Base-by-base conservation (phyloP, 305 asterid genomes). In the Fraxinus nigra region DNA sequence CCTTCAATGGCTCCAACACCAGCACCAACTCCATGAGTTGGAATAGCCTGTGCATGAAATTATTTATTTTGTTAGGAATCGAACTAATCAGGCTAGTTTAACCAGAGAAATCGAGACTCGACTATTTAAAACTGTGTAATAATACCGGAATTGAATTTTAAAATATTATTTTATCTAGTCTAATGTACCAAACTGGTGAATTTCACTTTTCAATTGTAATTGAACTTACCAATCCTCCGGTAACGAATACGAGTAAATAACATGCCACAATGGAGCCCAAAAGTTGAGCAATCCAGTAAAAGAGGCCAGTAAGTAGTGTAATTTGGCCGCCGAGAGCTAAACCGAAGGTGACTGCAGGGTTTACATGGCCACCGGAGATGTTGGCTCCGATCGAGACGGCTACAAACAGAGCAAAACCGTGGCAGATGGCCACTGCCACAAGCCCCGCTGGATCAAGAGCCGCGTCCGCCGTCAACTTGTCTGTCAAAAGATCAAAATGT, bases 361-460 rank as follows among this genome's bases (percentile, higher is more conserved):
- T 93, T 67, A 93, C 97, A 79, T 93, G 98, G 69, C 98, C 98
- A 54, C 98, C 98, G 85, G 98, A 93, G 87, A 92, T 91, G 92
- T 93, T 93, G 82, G 98, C 98, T 5, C 88, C 97, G 28, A 92
- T 72, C 7, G 98, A 79, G 7, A 94, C 98, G 4, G 97, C 91
- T 34, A 94, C 98, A 13, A 94, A 94, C 0, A 94, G 92, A 74
- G 95, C 97, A 13, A 94, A 85, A 51, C 87, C 98, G 54, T 94
- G 98, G 85, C 91, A 87, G 20, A 94, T 76, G 0, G 97, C 98
- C 11, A 94, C 38, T 7, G 97, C 98, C 85, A 93, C 97, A 8
- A 94, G 91, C 56, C 98, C 98, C 24, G 93, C 24, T 0, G 97
- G 92, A 79, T 92, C 97, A 7, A 94, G 97, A 72, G 92, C 90